Conservation (phyloP, 2,329 filamentous ascomycete species). For the Calonectria fujianensis region DNA sequence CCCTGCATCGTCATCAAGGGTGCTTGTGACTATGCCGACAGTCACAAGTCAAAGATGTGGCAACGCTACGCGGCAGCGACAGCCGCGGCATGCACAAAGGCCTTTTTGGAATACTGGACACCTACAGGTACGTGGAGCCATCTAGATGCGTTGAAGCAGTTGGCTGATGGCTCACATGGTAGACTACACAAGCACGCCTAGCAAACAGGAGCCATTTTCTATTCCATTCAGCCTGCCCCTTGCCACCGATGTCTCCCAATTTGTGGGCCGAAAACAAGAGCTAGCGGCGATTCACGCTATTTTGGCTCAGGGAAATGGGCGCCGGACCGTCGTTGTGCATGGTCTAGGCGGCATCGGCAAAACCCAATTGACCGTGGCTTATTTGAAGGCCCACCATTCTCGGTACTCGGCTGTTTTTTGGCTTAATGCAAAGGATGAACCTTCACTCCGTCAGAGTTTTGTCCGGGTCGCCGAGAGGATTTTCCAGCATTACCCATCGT, state of each 20-base stretch:
- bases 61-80: conserved; percentile 28
- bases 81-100: neutral
- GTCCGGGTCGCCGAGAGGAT: neutral
- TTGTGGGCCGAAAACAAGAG: conserved; percentile 14
- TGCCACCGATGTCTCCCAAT: neutral
- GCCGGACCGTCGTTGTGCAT: conserved; percentile 52
- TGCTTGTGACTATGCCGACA: conserved; percentile 44
- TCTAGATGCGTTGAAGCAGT: neutral
- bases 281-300: neutral
- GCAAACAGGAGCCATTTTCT: neutral
- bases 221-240: neutral
- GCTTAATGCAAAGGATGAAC: conserved; percentile 63
- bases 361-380: conserved; percentile 64
- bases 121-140: neutral
- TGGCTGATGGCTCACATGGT: neutral
- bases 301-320: neutral
- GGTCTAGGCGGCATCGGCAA: conserved; percentile 68
- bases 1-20: conserved; percentile 44
- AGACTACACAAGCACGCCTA: neutral
- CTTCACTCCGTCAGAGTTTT: conserved; percentile 54
- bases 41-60: conserved; percentile 38
- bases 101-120: conserved; percentile 34
- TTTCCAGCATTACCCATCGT: neutral
- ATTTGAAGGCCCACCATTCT: conserved; percentile 57
- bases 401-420: conserved; percentile 65